These are phyloP conservation scores for Margaritispora aquatica DNA, from an alignment of 495 filamentous ascomycete species.

Conservation along the genomic window DNA sequence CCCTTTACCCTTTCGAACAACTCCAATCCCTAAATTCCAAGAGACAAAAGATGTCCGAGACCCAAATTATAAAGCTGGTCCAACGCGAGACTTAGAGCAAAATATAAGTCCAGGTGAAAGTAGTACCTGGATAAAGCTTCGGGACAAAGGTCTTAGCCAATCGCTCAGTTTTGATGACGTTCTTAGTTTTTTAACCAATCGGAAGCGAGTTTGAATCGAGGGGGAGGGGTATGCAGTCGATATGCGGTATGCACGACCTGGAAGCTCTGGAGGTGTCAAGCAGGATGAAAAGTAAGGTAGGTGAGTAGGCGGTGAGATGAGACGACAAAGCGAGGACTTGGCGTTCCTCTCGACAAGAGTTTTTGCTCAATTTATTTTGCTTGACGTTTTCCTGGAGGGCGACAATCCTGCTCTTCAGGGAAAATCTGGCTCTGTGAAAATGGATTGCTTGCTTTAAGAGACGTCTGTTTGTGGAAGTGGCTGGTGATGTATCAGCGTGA, in stretches of 20 bases:
- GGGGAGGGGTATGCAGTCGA: neutral
- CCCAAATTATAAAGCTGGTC: no score
- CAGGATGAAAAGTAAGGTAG: no score
- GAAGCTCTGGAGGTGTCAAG: no score
- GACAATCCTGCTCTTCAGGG: no score
- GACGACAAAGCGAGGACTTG: neutral
- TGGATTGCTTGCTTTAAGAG: no score
- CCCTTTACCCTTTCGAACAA: no score
- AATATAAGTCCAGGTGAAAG: neutral
- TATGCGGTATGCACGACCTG: neutral
- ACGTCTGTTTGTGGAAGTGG: neutral
- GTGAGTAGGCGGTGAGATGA: neutral
- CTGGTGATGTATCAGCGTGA: constrained; percentile 5
- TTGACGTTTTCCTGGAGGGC: neutral
- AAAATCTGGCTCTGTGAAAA: no score
- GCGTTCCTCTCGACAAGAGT: neutral
- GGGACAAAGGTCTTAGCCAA: neutral
- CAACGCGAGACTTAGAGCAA: neutral
- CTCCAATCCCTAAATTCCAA: neutral
- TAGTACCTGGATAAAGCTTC: neutral
- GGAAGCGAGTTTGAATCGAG: neutral
- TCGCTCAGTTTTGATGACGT: neutral
- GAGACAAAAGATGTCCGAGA: no score
- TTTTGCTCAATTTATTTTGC: neutral
- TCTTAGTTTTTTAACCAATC: neutral